Evolutionary conservation across 148 eudicot species (phyloP).

Genomic region (Dysphania ambrosioides): DNA sequence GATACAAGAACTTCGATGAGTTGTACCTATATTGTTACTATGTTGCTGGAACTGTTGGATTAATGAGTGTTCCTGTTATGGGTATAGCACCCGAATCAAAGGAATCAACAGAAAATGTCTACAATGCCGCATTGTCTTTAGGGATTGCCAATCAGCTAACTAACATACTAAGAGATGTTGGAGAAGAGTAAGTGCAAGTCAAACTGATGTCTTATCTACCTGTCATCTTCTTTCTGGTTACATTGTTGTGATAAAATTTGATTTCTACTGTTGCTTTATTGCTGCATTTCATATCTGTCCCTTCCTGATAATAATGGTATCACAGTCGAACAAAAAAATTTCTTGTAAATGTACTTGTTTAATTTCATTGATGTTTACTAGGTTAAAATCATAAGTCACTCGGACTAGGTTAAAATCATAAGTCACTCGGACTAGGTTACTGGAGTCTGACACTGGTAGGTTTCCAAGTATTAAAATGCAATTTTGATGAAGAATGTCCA

Average conservation of each 20-base stretch:
- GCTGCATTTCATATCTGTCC: background rate
- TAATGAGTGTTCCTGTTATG: slow-evolving; percentile 57
- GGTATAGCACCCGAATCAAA: slow-evolving; percentile 51
- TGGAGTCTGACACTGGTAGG: background rate
- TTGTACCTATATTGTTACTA: slow-evolving; percentile 53
- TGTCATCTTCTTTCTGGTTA: background rate
- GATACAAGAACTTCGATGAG: slow-evolving; percentile 56
- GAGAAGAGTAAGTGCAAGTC: slow-evolving; percentile 55
- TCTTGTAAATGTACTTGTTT: background rate
- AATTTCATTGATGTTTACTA: background rate
- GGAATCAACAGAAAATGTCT: slow-evolving; percentile 34
- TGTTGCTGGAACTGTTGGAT: slow-evolving; percentile 57
- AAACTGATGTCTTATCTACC: background rate
- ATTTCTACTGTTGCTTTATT: background rate
- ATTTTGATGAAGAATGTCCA: background rate
- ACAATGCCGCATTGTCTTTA: slow-evolving; percentile 41
- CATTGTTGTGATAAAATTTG: background rate
- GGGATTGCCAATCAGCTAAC: slow-evolving; percentile 64
- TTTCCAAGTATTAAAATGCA: background rate
- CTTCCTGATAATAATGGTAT: background rate
- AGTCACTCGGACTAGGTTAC: background rate
- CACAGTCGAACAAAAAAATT: background rate
- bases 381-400: too few relatives aligned
- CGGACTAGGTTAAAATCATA: background rate
- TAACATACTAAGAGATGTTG: slow-evolving; percentile 72